These are phyloP conservation scores for Lentithecium fluviatile DNA, from an alignment of 495 filamentous ascomycete genomes.

Conservation along the genomic window DNA sequence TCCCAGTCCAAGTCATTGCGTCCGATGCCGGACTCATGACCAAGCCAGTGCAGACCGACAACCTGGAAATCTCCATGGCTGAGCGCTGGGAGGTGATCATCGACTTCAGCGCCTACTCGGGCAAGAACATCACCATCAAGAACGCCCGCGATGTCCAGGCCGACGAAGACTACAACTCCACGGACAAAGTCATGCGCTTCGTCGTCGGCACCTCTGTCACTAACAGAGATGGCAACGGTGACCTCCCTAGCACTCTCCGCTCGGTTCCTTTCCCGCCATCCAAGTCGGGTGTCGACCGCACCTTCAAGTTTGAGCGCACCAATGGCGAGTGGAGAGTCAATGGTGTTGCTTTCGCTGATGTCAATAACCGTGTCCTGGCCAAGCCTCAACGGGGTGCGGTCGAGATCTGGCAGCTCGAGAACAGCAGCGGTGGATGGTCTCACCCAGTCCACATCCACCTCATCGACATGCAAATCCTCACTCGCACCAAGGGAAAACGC, in stretches of 20 bases:
- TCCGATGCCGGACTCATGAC: constrained; percentile 53
- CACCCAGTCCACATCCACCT: constrained; percentile 61
- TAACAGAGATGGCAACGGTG: constrained; percentile 41
- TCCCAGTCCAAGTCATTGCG: constrained; percentile 56
- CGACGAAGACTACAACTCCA: constrained; percentile 50
- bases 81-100: constrained; percentile 58
- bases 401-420: constrained; percentile 52
- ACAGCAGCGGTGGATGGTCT: constrained; percentile 47
- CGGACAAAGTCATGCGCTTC: constrained; percentile 56
- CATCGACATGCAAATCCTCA: constrained; percentile 55
- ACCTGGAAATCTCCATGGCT: constrained; percentile 51
- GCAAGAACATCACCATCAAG: constrained; percentile 51
- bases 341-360: constrained; percentile 50
- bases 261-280: constrained; percentile 41
- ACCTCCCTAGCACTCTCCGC: constrained; percentile 39
- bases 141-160: constrained; percentile 48
- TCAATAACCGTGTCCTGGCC: constrained; percentile 53
- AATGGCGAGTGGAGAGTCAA: constrained; percentile 53
- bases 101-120: constrained; percentile 51
- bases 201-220: constrained; percentile 47
- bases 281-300: constrained; percentile 43
- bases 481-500: constrained; percentile 44
- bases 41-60: constrained; percentile 39
- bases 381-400: constrained; percentile 49
- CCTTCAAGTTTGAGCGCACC: constrained; percentile 49